Conservation (phyloP, 805 yeast genomes). For the Saccharomycopsis schoenii region DNA sequence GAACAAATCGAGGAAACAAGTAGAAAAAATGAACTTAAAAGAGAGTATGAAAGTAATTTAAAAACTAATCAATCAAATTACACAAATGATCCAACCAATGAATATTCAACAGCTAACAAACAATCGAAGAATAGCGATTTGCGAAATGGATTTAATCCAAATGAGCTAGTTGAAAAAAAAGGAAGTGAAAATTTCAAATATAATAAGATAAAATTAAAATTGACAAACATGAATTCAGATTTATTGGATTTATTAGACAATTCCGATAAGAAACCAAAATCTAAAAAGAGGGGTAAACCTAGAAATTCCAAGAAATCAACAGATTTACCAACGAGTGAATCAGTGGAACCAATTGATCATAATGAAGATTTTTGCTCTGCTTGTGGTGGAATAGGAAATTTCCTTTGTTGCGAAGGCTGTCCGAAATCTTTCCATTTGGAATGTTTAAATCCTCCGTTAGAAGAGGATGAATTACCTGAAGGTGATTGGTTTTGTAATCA, state of each 20-base stretch:
- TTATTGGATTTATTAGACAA: neutral
- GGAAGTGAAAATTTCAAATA: neutral
- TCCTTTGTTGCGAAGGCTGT: constrained; percentile 89
- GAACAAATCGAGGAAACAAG: neutral
- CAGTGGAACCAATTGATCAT: constrained; percentile 18
- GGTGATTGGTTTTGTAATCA: constrained; percentile 86
- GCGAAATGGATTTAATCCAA: neutral
- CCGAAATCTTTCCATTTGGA: constrained; percentile 87
- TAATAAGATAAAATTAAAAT: neutral
- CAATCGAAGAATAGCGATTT: neutral
- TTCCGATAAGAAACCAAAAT: neutral
- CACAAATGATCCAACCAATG: neutral
- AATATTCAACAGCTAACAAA: neutral
- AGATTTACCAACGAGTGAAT: neutral
- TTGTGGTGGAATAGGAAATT: constrained; percentile 83
- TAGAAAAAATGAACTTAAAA: neutral
- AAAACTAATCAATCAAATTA: neutral
- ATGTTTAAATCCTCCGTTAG: constrained; percentile 85
- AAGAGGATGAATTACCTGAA: constrained; percentile 65
- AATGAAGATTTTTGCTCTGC: constrained; percentile 90
- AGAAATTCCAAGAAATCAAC: neutral
- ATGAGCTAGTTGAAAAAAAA: neutral
- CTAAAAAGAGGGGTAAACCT: neutral
- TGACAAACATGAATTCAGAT: neutral
- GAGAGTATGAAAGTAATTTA: neutral